A percentile compares a stretch with the other conserved stretches of the same genome.
These are phyloP conservation scores for Pleurozium schreberi DNA, from an alignment of 225 moss, liverwort and hornwort genomes.

Conservation along the genomic window DNA sequence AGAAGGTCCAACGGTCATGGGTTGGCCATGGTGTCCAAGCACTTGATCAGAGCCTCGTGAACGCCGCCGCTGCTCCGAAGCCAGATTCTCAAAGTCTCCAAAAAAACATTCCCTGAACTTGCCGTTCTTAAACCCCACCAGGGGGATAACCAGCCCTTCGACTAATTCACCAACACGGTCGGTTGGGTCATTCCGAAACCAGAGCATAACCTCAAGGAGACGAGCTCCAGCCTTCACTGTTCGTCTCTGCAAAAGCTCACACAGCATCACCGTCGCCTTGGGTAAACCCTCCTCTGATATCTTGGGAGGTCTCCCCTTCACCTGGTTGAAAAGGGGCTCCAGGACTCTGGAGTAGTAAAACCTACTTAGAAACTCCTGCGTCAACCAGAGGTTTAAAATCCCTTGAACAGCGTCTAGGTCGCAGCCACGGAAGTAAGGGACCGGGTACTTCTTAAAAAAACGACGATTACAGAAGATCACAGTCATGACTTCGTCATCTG, in stretches of 20 bases:
- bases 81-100: too few relatives aligned
- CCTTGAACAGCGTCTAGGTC: neutral
- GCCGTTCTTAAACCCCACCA: neutral
- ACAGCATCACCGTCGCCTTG: neutral
- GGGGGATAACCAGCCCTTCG: neutral
- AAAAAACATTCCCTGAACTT: neutral
- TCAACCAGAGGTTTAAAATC: neutral
- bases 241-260: neutral
- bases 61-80: accelerated
- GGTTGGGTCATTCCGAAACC: accelerated
- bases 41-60: neutral
- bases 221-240: neutral
- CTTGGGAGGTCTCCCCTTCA: neutral
- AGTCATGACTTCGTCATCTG: neutral
- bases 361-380: too few relatives aligned
- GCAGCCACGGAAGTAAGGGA: neutral
- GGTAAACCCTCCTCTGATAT: neutral
- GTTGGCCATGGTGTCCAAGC: neutral
- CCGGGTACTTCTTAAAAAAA: neutral
- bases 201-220: neutral
- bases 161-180: accelerated
- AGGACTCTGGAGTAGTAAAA: neutral
- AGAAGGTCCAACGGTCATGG: neutral
- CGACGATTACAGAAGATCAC: neutral
- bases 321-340: neutral